phyloP scores from a whole-genome alignment of 2,329 filamentous ascomycete species.

The Colletotrichum viniferum region DNA sequence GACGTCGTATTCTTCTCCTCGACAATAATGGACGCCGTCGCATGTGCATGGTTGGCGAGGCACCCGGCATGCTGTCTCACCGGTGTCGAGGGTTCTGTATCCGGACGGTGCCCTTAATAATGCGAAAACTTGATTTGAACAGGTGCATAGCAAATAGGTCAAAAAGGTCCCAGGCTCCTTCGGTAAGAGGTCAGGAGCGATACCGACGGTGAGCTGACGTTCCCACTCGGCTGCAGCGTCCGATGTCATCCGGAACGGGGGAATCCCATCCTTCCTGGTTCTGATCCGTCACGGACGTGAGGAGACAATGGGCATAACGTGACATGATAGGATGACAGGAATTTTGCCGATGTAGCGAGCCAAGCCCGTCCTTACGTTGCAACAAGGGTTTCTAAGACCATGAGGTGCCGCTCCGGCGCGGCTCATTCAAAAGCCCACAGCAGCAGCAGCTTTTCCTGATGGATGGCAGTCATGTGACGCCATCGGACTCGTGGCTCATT shows the following conservation, averaged over 20 bases:
- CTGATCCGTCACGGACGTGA: background rate
- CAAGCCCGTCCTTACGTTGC: background rate
- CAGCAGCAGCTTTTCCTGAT: background rate
- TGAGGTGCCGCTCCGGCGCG: background rate
- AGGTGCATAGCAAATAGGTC: background rate
- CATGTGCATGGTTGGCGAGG: background rate
- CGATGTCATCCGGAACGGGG: background rate
- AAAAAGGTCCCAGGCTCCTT: background rate
- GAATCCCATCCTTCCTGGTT: background rate
- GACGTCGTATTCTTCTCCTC: background rate
- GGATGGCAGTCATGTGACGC: background rate
- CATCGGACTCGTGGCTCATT: background rate
- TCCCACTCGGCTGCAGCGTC: conserved; percentile 9
- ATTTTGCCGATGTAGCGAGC: background rate
- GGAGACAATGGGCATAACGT: background rate
- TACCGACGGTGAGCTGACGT: background rate
- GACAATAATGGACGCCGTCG: background rate
- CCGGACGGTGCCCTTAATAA: background rate
- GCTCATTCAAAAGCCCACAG: background rate
- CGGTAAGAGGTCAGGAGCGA: background rate
- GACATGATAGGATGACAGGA: conserved; percentile 4
- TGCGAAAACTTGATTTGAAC: background rate
- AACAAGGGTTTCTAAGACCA: background rate
- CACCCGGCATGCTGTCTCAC: background rate
- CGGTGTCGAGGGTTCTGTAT: background rate